A percentile compares a stretch with the other conserved stretches of the same genome.
These are phyloP conservation scores for Phalaenopsis equestris DNA, from an alignment of 106 monocot species.

Conservation along the genomic window DNA sequence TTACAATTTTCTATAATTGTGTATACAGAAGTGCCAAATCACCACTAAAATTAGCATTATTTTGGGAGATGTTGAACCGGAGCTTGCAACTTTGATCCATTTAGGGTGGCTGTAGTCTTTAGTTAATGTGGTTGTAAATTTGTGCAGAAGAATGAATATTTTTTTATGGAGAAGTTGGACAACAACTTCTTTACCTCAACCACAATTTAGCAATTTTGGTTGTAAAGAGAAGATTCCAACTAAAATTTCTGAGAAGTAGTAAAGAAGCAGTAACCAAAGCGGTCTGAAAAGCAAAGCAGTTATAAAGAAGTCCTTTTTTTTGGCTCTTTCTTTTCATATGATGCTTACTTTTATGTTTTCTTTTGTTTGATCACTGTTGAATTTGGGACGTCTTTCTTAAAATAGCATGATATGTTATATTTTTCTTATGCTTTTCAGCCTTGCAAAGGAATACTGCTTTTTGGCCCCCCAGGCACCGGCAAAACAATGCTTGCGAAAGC, in stretches of 20 bases:
- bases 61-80: neutral
- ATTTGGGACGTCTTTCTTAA: neutral
- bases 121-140: too few species aligned
- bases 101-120: too few species aligned
- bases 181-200: too few species aligned
- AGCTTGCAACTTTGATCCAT: neutral
- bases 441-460: constrained; percentile 93
- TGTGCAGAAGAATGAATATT: too few species aligned
- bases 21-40: neutral
- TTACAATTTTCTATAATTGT: neutral
- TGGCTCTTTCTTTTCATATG: neutral
- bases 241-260: too few species aligned
- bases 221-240: too few species aligned
- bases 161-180: too few species aligned
- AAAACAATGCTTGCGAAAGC: constrained; percentile 99
- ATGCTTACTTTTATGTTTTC: neutral
- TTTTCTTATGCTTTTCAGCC: constrained; percentile 39
- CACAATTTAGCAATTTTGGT: too few species aligned
- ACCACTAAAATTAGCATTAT: neutral
- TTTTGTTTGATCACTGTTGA: neutral
- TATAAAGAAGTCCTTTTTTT: too few species aligned
- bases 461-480: constrained; percentile 96
- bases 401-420: neutral
- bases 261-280: too few species aligned
- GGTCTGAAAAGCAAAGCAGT: too few species aligned